Conservation (phyloP, 305 asterid genomes). For the Plantago coronopus region DNA sequence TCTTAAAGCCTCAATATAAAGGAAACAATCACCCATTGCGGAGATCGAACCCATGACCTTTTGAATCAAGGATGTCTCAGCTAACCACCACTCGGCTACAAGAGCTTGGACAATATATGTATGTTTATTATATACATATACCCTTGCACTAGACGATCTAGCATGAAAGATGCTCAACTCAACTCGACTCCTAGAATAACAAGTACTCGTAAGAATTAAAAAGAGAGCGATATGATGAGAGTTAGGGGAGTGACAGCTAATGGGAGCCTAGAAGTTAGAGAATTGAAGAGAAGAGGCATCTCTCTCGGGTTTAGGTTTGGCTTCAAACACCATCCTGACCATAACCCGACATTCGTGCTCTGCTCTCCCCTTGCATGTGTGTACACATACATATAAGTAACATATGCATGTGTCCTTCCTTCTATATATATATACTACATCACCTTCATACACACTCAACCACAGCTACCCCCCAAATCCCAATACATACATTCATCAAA, state of each 20-base stretch:
- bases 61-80: too few species aligned
- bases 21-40: too few species aligned
- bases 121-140: too few species aligned
- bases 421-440: slow-evolving; percentile 1
- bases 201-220: background rate
- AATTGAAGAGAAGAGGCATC: slow-evolving; percentile 30
- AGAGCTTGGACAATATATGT: too few species aligned
- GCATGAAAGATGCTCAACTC: too few species aligned
- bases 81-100: too few species aligned
- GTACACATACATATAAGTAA: slow-evolving; percentile 16
- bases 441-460: background rate
- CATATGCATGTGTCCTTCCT: too few species aligned
- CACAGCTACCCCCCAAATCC: too few species aligned
- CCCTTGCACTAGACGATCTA: too few species aligned
- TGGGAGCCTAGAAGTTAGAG: slow-evolving; percentile 37
- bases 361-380: slow-evolving; percentile 17
- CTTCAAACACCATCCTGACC: slow-evolving; percentile 48
- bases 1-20: too few species aligned
- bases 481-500: background rate
- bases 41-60: too few species aligned
- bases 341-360: slow-evolving; percentile 61
- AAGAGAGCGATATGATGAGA: background rate
- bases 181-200: background rate
- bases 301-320: slow-evolving; percentile 38
- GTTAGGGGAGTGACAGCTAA: slow-evolving; percentile 23